phyloP scores from a whole-genome alignment of 129 eudicot species.

The Arctium minus region DNA sequence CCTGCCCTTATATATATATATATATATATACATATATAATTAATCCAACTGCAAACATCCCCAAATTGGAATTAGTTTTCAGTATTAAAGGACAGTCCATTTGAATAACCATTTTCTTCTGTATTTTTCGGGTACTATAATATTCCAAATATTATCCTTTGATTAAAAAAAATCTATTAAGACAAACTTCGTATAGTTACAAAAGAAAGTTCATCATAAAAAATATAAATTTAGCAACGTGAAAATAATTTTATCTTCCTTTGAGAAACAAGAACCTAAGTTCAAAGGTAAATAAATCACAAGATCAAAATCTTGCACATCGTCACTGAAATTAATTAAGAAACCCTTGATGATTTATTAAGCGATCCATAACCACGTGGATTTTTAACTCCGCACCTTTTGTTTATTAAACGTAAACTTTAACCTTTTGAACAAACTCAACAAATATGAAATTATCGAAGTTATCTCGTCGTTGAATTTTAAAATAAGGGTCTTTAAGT shows the following conservation, averaged over 20 bases:
- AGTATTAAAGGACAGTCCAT: not conserved
- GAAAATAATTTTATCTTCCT: not conserved
- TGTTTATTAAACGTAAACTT: too few species aligned
- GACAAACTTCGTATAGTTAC: not conserved
- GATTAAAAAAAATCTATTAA: not conserved
- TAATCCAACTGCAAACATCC: not conserved
- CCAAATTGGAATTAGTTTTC: not conserved
- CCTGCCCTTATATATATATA: too few species aligned
- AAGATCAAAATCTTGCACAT: too few species aligned
- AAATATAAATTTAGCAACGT: not conserved
- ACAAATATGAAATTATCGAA: too few species aligned
- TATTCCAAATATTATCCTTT: not conserved
- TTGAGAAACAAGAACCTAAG: not conserved
- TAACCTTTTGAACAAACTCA: too few species aligned
- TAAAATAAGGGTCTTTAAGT: too few species aligned
- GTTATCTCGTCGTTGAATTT: too few species aligned
- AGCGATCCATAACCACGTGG: too few species aligned
- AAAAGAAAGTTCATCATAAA: not conserved
- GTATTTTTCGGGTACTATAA: not conserved
- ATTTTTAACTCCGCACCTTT: too few species aligned
- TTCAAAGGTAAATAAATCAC: not conserved
- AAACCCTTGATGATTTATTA: too few species aligned
- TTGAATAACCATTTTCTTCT: not conserved
- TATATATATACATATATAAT: too few species aligned
- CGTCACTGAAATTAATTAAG: too few species aligned